Base-by-base conservation (phyloP, 495 filamentous ascomycete genomes). In the Lasiosphaeria miniovina region DNA sequence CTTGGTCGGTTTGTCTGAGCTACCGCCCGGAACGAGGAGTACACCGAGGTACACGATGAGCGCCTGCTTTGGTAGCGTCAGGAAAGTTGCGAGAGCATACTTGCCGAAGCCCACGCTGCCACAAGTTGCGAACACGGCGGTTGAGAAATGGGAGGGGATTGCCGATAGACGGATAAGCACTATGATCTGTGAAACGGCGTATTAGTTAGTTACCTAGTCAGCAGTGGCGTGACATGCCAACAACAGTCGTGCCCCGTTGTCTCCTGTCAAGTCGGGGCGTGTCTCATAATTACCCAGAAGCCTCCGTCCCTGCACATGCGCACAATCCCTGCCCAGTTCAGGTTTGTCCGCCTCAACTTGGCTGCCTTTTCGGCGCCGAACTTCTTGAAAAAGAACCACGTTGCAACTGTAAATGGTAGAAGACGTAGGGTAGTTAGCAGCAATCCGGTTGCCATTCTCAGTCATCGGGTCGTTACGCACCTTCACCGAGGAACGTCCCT, bases 21-120 rank as follows among this genome's bases (percentile, higher is more conserved):
- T 61, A 4, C 60, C 55, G 1, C 60, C 46, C 36, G 63, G 40
- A 1, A 64, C 24, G 8, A 73, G 63, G n/a, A 73, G 64, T 31
- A 71, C 68, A 56, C 70, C 70, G 35, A 73, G 61, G 56, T 73
- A 73, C 36, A 73, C 70, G 49, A 73, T 59, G 53, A 73, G 63
- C 55, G 71, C 65, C 32, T 73, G 70, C 36, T 73, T 73, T 6
- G 70, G 70, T 3, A 73, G 68, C 1, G 70, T 68, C 34, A 73
- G 51, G 46, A 69, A 61, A 33, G 68, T 71, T 41, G 70, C 68
- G 57, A 71, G 48, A 55, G 68, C 66, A 40, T 71, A 71, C 53
- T 54, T 32, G 63, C 66, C 71, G 60, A 73, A 73, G 53, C 66
- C 63, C 49, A 73, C 68, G 24, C 1, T 24, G 52, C 66, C 63